A percentile compares a stretch with the other conserved stretches of the same genome.
Evolutionary conservation across 768 basidiomycete species (phyloP).

Genomic region (Termitomyces sp.): DNA sequence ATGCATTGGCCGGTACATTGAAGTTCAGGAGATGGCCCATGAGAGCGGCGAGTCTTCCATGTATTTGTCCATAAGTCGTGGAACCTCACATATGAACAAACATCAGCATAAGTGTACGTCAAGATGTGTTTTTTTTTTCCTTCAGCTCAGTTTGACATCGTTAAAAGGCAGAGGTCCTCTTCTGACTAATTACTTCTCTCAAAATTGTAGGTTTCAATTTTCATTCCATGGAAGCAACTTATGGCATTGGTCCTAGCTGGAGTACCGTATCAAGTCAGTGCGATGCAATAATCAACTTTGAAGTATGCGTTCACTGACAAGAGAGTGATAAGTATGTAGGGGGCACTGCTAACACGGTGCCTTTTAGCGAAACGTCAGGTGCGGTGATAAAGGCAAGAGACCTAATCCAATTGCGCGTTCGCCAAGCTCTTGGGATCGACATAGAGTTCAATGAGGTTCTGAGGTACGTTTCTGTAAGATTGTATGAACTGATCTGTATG

Average conservation of each 20-base stretch:
- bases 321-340: constrained; percentile 58
- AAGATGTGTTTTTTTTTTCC: not conserved
- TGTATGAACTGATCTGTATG: not conserved
- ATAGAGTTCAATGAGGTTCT: constrained; percentile 72
- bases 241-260: constrained; percentile 46
- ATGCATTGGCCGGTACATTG: constrained; percentile 51
- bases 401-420: constrained; percentile 54
- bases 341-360: constrained; percentile 66
- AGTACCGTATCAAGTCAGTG: constrained; percentile 67
- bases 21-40: constrained; percentile 71
- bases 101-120: constrained; percentile 62
- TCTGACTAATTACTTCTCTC: constrained; percentile 80
- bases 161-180: constrained; percentile 59
- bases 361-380: constrained; percentile 52
- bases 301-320: not conserved
- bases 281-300: not conserved
- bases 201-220: constrained; percentile 55
- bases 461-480: constrained; percentile 29
- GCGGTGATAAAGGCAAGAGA: constrained; percentile 55
- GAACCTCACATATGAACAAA: not conserved
- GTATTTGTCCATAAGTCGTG: not conserved
- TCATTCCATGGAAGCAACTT: not conserved
- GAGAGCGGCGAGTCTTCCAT: constrained; percentile 43
- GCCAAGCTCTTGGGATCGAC: constrained; percentile 33
- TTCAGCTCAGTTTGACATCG: not conserved